A percentile compares a stretch with the other conserved stretches of the same genome.
Conservation (phyloP, 345 rosid genomes). For the Brassica incana region DNA sequence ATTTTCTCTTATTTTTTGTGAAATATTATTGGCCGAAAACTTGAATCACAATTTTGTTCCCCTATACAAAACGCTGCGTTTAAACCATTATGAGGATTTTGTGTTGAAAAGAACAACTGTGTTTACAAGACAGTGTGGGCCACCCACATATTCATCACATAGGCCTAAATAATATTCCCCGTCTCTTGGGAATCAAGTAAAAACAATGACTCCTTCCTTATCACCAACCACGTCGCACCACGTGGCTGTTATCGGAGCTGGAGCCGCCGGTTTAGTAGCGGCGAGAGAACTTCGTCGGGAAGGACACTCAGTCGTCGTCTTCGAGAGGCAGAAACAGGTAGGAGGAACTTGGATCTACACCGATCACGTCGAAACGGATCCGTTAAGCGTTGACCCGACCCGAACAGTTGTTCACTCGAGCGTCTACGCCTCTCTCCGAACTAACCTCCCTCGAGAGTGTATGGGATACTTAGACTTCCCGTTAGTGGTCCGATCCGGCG, state of each 20-base stretch:
- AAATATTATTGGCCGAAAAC: no score
- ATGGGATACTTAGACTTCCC: conserved; percentile 87
- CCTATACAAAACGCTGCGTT: no score
- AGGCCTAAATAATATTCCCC: no score
- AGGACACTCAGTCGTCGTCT: conserved; percentile 76
- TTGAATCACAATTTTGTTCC: no score
- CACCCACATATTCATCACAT: no score
- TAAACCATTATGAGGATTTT: no score
- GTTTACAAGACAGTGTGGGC: no score
- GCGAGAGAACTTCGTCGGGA: conserved; percentile 77
- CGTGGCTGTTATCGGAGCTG: conserved; percentile 89
- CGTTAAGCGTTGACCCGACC: conserved; percentile 56
- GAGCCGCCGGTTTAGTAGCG: conserved; percentile 77
- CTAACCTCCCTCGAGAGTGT: conserved; percentile 79
- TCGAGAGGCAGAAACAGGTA: conserved; percentile 59
- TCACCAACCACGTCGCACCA: conserved; percentile 43
- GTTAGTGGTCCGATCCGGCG: conserved; percentile 41
- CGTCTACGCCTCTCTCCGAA: conserved; percentile 79
- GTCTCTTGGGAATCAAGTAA: no score
- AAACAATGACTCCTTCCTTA: conserved; percentile 38
- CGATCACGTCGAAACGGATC: conserved; percentile 60
- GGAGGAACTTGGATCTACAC: conserved; percentile 90
- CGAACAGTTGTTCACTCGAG: conserved; percentile 65
- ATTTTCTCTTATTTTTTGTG: no score
- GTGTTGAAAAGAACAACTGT: no score